phyloP scores from a whole-genome alignment of 2,329 filamentous ascomycete species.

The Neofusicoccum ribis region DNA sequence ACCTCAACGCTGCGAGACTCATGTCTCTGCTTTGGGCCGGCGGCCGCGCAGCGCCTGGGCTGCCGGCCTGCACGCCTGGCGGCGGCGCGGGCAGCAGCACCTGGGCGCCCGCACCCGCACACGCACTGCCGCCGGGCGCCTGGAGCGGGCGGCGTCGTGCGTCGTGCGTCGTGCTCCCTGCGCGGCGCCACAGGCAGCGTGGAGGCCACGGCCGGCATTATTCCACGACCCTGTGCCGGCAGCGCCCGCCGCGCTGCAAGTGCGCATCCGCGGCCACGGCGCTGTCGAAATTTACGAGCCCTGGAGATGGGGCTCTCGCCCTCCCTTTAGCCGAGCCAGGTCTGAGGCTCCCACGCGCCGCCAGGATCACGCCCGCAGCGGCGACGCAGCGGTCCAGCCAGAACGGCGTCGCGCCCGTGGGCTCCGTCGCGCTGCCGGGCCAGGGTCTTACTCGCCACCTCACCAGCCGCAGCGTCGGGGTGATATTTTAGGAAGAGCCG shows the following conservation, averaged over 20 bases:
- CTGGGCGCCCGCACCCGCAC: too few relatives aligned
- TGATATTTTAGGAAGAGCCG: slow-evolving; percentile 15
- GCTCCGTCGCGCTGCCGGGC: not conserved
- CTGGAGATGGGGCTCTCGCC: slow-evolving; percentile 4
- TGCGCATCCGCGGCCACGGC: not conserved
- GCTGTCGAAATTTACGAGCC: not conserved
- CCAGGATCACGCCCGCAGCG: not conserved
- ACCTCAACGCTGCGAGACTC: not conserved
- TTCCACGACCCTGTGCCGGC: slow-evolving; percentile 3
- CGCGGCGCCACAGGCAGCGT: not conserved
- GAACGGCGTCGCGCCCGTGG: not conserved
- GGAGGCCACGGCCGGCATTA: not conserved
- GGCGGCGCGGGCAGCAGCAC: too few relatives aligned
- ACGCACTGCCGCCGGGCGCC: too few relatives aligned
- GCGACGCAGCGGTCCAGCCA: not conserved
- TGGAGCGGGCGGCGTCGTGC: too few relatives aligned
- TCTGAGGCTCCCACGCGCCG: slow-evolving; percentile 2
- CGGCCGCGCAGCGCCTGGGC: not conserved
- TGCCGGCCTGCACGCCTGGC: too few relatives aligned
- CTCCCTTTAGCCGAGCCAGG: slow-evolving; percentile 8
- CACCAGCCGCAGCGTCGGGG: slow-evolving; percentile 11
- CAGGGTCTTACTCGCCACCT: slow-evolving; percentile 16
- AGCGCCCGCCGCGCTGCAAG: not conserved
- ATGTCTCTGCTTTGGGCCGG: not conserved
- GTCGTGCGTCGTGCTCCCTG: not conserved